phyloP scores from a whole-genome alignment of 805 yeast genomes.

The Myxozyma neglecta region DNA sequence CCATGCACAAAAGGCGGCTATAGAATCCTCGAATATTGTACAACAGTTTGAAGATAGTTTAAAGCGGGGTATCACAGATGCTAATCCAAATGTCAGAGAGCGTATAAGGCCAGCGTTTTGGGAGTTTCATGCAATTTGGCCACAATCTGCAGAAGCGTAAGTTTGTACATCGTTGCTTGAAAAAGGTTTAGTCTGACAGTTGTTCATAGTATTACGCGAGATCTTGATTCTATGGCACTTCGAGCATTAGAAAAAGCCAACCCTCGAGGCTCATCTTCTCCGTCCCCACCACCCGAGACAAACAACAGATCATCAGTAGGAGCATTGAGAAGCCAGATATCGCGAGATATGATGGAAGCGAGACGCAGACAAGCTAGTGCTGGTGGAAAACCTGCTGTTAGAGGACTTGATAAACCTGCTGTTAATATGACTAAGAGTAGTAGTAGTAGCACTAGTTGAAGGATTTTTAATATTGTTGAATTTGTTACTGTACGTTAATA shows the following conservation, averaged over 20 bases:
- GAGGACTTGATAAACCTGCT: conserved; percentile 8
- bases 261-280: conserved; percentile 41
- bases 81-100: conserved; percentile 78
- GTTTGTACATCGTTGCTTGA: background rate
- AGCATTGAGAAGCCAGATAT: conserved; percentile 2
- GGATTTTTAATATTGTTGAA: background rate
- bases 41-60: conserved; percentile 55
- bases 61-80: conserved; percentile 66
- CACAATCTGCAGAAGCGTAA: conserved; percentile 48
- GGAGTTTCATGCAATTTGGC: conserved; percentile 59
- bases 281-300: background rate
- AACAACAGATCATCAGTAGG: background rate
- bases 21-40: conserved; percentile 40
- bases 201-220: conserved; percentile 37
- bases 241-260: conserved; percentile 64
- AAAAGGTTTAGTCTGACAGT: conserved; percentile 34
- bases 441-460: no score
- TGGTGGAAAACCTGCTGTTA: background rate
- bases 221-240: conserved; percentile 49
- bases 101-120: conserved; percentile 72
- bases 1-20: conserved; percentile 41
- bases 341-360: conserved; percentile 7
- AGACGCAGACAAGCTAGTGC: background rate
- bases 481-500: background rate
- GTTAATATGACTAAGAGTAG: conserved; percentile 3